Percentiles rank a stretch among this genome's conserved stretches.
These are phyloP conservation scores for Acrocalymma vagum DNA, from an alignment of 2,329 filamentous ascomycete species.

Conservation along the genomic window DNA sequence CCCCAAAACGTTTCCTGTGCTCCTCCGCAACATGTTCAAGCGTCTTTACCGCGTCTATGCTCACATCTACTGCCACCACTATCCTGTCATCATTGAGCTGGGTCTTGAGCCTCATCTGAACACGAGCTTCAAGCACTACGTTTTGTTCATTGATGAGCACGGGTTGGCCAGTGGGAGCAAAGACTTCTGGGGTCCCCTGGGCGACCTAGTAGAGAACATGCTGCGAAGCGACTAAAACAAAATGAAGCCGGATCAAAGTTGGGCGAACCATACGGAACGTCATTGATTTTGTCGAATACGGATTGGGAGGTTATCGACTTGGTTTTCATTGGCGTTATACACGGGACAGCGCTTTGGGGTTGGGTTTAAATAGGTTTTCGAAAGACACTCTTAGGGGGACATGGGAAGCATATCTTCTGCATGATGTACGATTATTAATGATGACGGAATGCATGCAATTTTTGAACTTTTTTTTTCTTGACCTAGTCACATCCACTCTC, in stretches of 20 bases:
- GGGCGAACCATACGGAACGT: not conserved
- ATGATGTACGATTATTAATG: conserved; percentile 16
- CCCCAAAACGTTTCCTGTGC: conserved; percentile 86
- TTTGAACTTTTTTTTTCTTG: too few species aligned
- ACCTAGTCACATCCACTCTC: too few species aligned
- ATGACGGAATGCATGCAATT: too few species aligned
- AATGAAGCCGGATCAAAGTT: not conserved
- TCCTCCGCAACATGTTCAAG: conserved; percentile 99
- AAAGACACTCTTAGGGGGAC: conserved; percentile 11
- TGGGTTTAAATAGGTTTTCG: conserved; percentile 3
- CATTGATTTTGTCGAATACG: too few species aligned
- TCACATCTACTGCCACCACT: conserved; percentile 98
- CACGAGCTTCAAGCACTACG: conserved; percentile 99
- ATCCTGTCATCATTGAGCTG: conserved; percentile 93
- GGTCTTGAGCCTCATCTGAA: conserved; percentile 97
- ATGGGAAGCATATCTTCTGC: conserved; percentile 9
- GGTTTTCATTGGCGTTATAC: conserved; percentile 1
- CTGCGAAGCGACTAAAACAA: conserved; percentile 79
- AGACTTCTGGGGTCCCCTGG: conserved; percentile 96
- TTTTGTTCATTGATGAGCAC: conserved; percentile 98
- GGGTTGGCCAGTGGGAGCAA: conserved; percentile 83
- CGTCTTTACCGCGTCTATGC: conserved; percentile 97
- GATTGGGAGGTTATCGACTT: not conserved
- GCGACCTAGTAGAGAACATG: conserved; percentile 98
- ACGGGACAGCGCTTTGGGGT: conserved; percentile 12